Evolutionary conservation across 495 filamentous ascomycete genomes (phyloP), one percentile per base, ranked within the genome.

Genomic region (Podospora australis): DNA sequence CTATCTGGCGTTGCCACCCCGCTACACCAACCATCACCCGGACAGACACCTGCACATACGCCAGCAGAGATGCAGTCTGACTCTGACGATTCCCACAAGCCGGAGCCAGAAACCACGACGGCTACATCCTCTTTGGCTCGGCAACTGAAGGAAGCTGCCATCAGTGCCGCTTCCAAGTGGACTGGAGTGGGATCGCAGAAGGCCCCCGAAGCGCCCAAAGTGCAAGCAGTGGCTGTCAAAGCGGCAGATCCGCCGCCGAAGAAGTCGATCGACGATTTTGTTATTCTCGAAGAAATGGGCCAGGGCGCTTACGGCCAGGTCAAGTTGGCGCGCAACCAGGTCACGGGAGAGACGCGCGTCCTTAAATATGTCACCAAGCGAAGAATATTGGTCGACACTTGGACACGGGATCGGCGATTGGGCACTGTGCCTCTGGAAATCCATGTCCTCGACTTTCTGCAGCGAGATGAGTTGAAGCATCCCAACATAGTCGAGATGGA

Each of bases 401-500:
- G 92, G 92, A 96, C 91, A 25, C 82, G 94, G 34, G 92, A 99
- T 67, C 80, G 92, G 24, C 78, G 86, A 23, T 79, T 99, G 4
- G 92, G 92, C n/a, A 99, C 92, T 1, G 92, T 99, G 2, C 92
- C 92, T 1, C 72, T 99, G 47, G 92, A 99, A 67, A 97, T 99
- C 54, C 92, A 99, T 56, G 92, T 97, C 35, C 74, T 99, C 8
- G 88, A 99, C 63, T 99, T 90, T 61, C 81, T 99, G 1, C 82
- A 89, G 24, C 77, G 86, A 4, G 89, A 95, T 53, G 90, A 87
- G 21, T 72, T 90, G 30, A 84, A 80, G 56, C 92, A 99, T 59
- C 86, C 89, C 20, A 97, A 97, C 58, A 96, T 99, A 50, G 88
- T 99, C 22, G 92, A 97, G 70, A 97, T 99, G 94, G 81, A 85